These are phyloP conservation scores for Leccinum truebloodii DNA, from an alignment of 768 basidiomycete species.

Conservation along the genomic window DNA sequence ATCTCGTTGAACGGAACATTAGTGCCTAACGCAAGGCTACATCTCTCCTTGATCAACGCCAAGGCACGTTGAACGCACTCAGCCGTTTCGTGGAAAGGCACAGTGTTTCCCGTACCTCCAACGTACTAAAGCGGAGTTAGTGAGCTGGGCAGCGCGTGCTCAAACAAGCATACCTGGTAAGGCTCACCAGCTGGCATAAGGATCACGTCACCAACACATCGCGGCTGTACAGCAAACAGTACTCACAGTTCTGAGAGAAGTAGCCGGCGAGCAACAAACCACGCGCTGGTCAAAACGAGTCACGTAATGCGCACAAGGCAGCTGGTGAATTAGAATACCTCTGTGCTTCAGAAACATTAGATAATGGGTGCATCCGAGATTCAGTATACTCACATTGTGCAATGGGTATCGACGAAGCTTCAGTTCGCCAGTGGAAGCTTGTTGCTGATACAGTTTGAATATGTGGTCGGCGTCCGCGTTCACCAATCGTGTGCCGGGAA, in stretches of 20 bases:
- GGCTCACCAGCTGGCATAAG: constrained; percentile 65
- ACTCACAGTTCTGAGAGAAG: constrained; percentile 82
- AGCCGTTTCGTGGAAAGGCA: constrained; percentile 61
- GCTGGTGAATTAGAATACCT: constrained; percentile 41
- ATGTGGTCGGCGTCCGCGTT: constrained; percentile 53
- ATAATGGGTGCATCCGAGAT: constrained; percentile 2
- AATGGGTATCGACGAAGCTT: constrained; percentile 74
- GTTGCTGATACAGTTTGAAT: constrained; percentile 65
- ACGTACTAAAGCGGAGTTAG: constrained; percentile 57
- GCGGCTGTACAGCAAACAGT: not conserved
- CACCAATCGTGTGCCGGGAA: constrained; percentile 38
- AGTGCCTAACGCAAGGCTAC: constrained; percentile 44
- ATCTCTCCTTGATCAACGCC: constrained; percentile 56
- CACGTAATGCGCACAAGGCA: constrained; percentile 1
- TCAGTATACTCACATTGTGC: constrained; percentile 46
- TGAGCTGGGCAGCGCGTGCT: not conserved
- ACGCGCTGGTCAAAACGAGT: constrained; percentile 47
- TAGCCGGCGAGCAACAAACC: constrained; percentile 75
- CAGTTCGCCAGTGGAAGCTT: constrained; percentile 56
- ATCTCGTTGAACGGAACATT: constrained; percentile 69
- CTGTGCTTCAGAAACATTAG: constrained; percentile 54
- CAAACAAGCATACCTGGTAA: constrained; percentile 56
- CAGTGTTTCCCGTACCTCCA: constrained; percentile 72
- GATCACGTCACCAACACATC: constrained; percentile 1
- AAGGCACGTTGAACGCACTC: constrained; percentile 59